Conservation (phyloP, 345 rosid species). For the Aquilaria malaccensis region DNA sequence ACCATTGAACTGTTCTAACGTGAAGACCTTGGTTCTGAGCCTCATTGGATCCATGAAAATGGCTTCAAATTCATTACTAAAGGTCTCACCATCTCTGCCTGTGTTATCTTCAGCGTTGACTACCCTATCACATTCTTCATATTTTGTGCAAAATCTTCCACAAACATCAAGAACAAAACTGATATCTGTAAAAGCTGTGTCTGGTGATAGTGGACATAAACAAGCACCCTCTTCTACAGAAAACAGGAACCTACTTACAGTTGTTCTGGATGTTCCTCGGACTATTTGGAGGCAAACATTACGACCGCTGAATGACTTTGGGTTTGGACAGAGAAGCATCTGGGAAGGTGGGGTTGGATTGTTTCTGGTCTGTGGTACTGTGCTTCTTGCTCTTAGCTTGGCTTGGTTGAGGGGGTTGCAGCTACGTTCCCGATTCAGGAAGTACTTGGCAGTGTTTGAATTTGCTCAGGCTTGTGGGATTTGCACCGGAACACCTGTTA, state of each 20-base stretch:
- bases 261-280: slow-evolving; percentile 59
- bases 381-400: slow-evolving; percentile 74
- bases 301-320: slow-evolving; percentile 81
- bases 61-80: slow-evolving; percentile 40
- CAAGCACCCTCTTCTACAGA: slow-evolving; percentile 41
- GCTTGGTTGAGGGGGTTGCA: slow-evolving; percentile 92
- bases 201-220: slow-evolving; percentile 43
- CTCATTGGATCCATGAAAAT: slow-evolving; percentile 19
- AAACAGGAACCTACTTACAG: slow-evolving; percentile 47
- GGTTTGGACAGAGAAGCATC: slow-evolving; percentile 82
- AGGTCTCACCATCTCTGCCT: slow-evolving; percentile 35
- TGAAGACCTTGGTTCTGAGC: too few species aligned
- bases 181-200: slow-evolving; percentile 35
- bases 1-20: not conserved
- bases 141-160: slow-evolving; percentile 46
- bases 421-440: slow-evolving; percentile 74
- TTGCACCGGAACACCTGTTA: slow-evolving; percentile 86
- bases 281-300: slow-evolving; percentile 78
- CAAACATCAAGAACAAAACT: slow-evolving; percentile 35
- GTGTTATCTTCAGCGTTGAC: slow-evolving; percentile 31
- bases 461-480: slow-evolving; percentile 84
- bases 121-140: slow-evolving; percentile 19
- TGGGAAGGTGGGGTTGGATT: slow-evolving; percentile 99
- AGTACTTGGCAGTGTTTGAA: slow-evolving; percentile 77
- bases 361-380: slow-evolving; percentile 84